Base-by-base conservation (phyloP, 2,329 filamentous ascomycete species). In the Ceratocystiopsis brevicomis region DNA sequence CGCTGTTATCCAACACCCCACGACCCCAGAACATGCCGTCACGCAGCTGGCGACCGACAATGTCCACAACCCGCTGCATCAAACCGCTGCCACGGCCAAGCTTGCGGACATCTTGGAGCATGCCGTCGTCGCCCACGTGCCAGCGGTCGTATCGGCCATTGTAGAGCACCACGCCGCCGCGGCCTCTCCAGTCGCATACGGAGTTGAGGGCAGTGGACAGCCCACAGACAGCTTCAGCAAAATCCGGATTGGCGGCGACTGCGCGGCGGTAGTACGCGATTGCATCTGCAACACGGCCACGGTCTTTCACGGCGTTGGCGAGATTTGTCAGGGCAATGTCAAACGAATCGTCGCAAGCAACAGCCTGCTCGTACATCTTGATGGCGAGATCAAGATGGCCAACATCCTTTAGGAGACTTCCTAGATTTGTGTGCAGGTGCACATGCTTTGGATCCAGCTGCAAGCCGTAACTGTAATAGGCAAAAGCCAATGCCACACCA, bases 261-360 rank as follows among this genome's bases (percentile, higher is more conserved):
- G 90, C 90, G 49, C 87, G 76, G 54, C 76, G 83, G 63, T 98
- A 98, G 58, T 92, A 96, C 21, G 66, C 64, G 47, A 98, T 96
- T 1, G 90, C 90, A 56, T 98, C 90, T 45, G 77, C 81, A 51
- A 96, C 84, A 38, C 83, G 76, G 3, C 90, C 90, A 52, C 92
- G 85, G 57, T 98, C 90, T 59, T 98, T 98, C 51, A 98, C 87
- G 10, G 90, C 90, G 57, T 98, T 98, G 44, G 90, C 90, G 18
- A 98, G 68, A 54, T 98, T 98, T 4, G 90, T 93, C 44, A 98
- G 65, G 33, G 90, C 90, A 54, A 98, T 98, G 55, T 98, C 90
- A 54, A 98, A 98, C 19, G 78, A 83, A n/a, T 77, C 76, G 58
- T 98, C 90, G 56, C 87, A 96, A 3, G 74, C 71, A 14, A 98